Evolutionary conservation across 2,329 filamentous ascomycete genomes (phyloP).

Genomic region (Zasmidium cellare): DNA sequence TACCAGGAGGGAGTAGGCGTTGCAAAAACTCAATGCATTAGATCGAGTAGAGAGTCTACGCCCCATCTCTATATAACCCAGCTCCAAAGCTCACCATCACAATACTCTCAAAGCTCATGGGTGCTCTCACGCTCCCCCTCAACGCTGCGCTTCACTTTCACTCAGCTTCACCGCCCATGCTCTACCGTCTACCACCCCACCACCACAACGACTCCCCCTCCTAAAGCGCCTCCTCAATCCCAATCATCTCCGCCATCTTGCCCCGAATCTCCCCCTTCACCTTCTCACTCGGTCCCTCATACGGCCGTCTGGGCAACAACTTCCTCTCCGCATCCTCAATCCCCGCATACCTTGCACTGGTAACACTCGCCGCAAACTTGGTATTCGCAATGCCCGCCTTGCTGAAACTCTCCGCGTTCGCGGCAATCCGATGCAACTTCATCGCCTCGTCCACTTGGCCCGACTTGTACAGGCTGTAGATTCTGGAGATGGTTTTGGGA

Average conservation of each 20-base stretch:
- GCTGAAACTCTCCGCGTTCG: conserved; percentile 62
- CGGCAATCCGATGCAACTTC: conserved; percentile 58
- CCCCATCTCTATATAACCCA: too few species aligned
- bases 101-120: too few species aligned
- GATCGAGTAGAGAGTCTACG: too few species aligned
- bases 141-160: too few species aligned
- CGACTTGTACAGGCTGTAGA: conserved; percentile 59
- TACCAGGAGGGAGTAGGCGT: too few species aligned
- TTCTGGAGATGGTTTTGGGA: conserved; percentile 52
- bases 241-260: conserved; percentile 43
- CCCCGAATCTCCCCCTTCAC: conserved; percentile 46
- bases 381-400: conserved; percentile 65
- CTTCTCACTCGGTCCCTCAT: conserved; percentile 49
- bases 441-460: conserved; percentile 59
- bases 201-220: not conserved
- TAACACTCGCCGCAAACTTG: conserved; percentile 64
- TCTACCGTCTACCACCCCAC: too few species aligned
- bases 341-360: conserved; percentile 59
- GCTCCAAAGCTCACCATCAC: too few species aligned
- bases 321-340: conserved; percentile 61
- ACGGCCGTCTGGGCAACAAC: conserved; percentile 62
- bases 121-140: too few species aligned
- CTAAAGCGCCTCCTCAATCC: conserved; percentile 40
- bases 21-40: too few species aligned
- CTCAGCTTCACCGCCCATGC: too few species aligned